phyloP scores from a whole-genome alignment of 179 eudicot genomes.

The Carnegiea gigantea region DNA sequence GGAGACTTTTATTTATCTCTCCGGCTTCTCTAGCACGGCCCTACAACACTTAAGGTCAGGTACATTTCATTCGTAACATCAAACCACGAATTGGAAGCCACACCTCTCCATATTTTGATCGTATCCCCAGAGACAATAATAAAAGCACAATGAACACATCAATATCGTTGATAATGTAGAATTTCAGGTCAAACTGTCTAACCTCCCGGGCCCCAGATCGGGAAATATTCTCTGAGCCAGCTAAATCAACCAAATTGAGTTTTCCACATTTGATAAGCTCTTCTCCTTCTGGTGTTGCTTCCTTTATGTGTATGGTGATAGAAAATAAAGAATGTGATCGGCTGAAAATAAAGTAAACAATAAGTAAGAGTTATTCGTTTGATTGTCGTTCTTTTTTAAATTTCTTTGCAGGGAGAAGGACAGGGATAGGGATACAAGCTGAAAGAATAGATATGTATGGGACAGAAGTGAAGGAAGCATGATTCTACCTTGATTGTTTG shows the following conservation, averaged over 20 bases:
- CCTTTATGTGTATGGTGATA: constrained; percentile 96
- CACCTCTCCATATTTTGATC: neutral
- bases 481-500: constrained; percentile 82
- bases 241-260: constrained; percentile 93
- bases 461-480: neutral
- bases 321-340: constrained; percentile 98
- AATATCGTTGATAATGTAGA: neutral
- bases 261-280: constrained; percentile 99
- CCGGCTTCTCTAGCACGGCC: constrained; percentile 99
- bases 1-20: constrained; percentile 95
- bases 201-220: constrained; percentile 99
- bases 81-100: neutral
- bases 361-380: neutral
- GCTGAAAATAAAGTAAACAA: constrained; percentile 42
- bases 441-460: neutral
- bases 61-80: neutral
- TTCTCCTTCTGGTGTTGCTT: constrained; percentile 99
- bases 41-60: constrained; percentile 32
- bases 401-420: neutral
- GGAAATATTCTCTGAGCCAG: constrained; percentile 97
- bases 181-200: constrained; percentile 13
- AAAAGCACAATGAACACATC: neutral
- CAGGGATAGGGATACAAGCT: neutral
- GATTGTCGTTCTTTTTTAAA: neutral
- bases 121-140: neutral